Evolutionary conservation across 2,329 filamentous ascomycete species (phyloP).

Genomic region (Cladorrhinum sp.): DNA sequence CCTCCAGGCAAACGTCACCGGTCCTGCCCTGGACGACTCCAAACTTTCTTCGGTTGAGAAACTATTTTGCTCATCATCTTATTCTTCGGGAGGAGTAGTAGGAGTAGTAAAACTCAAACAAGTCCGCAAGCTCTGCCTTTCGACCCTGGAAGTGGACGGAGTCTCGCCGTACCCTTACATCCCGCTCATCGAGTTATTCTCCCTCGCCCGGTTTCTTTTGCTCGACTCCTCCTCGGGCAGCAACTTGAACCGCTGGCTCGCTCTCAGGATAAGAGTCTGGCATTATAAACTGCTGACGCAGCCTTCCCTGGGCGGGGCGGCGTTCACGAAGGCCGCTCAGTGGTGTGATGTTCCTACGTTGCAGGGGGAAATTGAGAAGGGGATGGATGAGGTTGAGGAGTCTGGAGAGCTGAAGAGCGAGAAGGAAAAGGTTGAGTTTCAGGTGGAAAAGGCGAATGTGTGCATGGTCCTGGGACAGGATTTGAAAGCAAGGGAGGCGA

Average conservation of each 20-base stretch:
- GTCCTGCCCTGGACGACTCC: slow-evolving; percentile 62
- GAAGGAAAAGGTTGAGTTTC: slow-evolving; percentile 63
- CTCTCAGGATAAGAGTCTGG: slow-evolving; percentile 70
- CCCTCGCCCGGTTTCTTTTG: slow-evolving; percentile 58
- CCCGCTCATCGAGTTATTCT: slow-evolving; percentile 79
- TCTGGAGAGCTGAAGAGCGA: slow-evolving; percentile 33
- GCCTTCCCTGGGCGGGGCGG: slow-evolving; percentile 53
- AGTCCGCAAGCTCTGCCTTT: slow-evolving; percentile 60
- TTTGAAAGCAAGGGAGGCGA: slow-evolving; percentile 66
- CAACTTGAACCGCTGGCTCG: slow-evolving; percentile 44
- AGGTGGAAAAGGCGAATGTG: slow-evolving; percentile 79
- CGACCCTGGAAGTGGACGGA: slow-evolving; percentile 73
- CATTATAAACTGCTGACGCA: slow-evolving; percentile 59
- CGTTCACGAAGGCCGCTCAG: slow-evolving; percentile 54
- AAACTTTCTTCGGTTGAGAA: slow-evolving; percentile 31
- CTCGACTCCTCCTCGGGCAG: slow-evolving; percentile 40
- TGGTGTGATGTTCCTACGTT: slow-evolving; percentile 60
- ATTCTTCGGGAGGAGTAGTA: not conserved
- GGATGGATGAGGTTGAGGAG: slow-evolving; percentile 41
- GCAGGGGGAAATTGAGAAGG: slow-evolving; percentile 46
- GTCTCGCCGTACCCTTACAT: slow-evolving; percentile 82
- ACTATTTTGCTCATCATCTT: slow-evolving; percentile 31
- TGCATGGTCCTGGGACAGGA: slow-evolving; percentile 83
- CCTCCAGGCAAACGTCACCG: slow-evolving; percentile 83
- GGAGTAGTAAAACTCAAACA: not conserved